These are phyloP conservation scores for Clitopilus passeckerianus DNA, from an alignment of 768 basidiomycete genomes.

Conservation along the genomic window DNA sequence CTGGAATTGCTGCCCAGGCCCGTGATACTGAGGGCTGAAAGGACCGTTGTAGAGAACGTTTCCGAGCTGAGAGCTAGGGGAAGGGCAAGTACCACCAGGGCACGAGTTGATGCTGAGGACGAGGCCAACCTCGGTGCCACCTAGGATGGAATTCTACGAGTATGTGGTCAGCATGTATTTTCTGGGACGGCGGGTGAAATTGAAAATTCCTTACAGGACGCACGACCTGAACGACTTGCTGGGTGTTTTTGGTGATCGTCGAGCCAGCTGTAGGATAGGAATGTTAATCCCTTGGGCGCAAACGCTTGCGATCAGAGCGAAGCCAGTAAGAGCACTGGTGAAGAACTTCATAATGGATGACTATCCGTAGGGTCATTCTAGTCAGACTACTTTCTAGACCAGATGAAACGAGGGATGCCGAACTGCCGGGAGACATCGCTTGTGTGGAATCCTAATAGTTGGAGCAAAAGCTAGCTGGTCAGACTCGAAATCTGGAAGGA, in stretches of 20 bases:
- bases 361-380: too few species aligned
- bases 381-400: too few species aligned
- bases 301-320: conserved; percentile 3
- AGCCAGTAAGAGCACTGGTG: conserved; percentile 1
- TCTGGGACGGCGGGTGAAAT: neutral
- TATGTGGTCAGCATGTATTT: neutral
- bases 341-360: conserved; percentile 10
- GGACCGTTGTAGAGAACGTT: neutral
- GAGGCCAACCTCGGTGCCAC: neutral
- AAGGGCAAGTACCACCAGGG: neutral
- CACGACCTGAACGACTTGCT: conserved; percentile 29
- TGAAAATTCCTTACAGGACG: conserved; percentile 21
- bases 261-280: conserved; percentile 20
- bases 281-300: conserved; percentile 20
- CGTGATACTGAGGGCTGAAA: neutral
- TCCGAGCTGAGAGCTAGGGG: neutral
- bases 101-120: neutral
- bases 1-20: neutral
- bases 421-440: too few species aligned
- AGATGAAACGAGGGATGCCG: too few species aligned
- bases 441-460: too few species aligned
- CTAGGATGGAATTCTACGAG: neutral
- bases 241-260: conserved; percentile 18
- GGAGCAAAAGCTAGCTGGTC: too few species aligned
- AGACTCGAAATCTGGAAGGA: too few species aligned